phyloP scores from a whole-genome alignment of 768 basidiomycete genomes.

The Trametes cubensis region DNA sequence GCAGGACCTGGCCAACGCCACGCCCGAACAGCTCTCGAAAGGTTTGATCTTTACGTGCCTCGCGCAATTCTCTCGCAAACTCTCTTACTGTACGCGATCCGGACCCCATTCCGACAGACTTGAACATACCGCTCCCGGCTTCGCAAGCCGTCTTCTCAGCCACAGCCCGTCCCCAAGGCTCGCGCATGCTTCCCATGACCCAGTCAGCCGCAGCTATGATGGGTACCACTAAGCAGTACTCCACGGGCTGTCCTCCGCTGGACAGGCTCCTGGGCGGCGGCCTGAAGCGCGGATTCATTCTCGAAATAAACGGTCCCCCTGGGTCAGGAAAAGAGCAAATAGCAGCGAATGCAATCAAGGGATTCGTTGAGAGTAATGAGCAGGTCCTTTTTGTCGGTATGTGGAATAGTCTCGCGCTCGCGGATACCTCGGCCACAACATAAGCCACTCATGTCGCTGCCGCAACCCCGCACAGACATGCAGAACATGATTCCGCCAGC shows the following conservation, averaged over 20 bases:
- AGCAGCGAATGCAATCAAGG: slow-evolving; percentile 50
- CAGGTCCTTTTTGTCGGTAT: slow-evolving; percentile 69
- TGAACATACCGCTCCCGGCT: slow-evolving; percentile 48
- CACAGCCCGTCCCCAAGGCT: slow-evolving; percentile 34
- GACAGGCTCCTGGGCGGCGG: slow-evolving; percentile 68
- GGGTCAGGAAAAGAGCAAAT: slow-evolving; percentile 67
- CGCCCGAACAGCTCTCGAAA: slow-evolving; percentile 51
- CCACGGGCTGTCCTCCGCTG: slow-evolving; percentile 51
- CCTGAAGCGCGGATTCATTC: slow-evolving; percentile 57
- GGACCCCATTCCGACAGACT: slow-evolving; percentile 42
- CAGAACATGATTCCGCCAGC: slow-evolving; percentile 49
- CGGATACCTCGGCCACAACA: slow-evolving; percentile 4
- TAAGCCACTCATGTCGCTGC: slow-evolving; percentile 11
- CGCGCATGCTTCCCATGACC: slow-evolving; percentile 40
- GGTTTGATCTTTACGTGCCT: slow-evolving; percentile 40
- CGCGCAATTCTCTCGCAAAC: slow-evolving; percentile 8
- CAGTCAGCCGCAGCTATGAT: slow-evolving; percentile 58
- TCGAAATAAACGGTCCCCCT: slow-evolving; percentile 79
- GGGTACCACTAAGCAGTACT: slow-evolving; percentile 36
- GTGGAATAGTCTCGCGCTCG: slow-evolving; percentile 23
- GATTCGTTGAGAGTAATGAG: slow-evolving; percentile 49
- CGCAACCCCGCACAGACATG: slow-evolving; percentile 41
- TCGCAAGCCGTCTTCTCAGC: slow-evolving; percentile 51
- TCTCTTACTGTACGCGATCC: slow-evolving; percentile 8
- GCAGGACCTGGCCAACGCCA: slow-evolving; percentile 49